These are phyloP conservation scores for Trapa bicornis DNA, from an alignment of 345 rosid species.

Conservation along the genomic window DNA sequence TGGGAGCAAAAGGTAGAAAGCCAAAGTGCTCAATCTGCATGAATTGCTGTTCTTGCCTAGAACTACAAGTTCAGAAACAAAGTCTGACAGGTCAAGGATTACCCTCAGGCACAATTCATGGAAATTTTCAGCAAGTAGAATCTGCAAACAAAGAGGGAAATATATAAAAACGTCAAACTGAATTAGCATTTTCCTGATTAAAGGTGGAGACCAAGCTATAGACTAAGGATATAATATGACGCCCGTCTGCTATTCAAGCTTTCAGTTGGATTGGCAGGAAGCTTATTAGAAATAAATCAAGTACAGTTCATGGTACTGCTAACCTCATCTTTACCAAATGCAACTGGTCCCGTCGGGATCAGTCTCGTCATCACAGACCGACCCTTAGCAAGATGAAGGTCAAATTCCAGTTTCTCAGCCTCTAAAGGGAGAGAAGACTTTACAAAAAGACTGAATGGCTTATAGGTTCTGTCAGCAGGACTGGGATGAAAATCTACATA, in stretches of 20 bases:
- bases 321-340: constrained; percentile 55
- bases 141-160: constrained; percentile 24
- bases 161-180: neutral
- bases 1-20: constrained; percentile 81
- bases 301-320: neutral
- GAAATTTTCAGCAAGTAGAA: constrained; percentile 44
- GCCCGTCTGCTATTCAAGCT: neutral
- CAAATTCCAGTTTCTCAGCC: constrained; percentile 61
- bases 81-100: constrained; percentile 51
- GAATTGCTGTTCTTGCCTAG: constrained; percentile 30
- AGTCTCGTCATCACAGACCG: constrained; percentile 60
- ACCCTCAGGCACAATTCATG: constrained; percentile 74
- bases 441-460: constrained; percentile 63
- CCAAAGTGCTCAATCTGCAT: constrained; percentile 28
- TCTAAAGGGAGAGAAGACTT: constrained; percentile 68
- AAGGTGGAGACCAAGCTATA: constrained; percentile 3
- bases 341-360: constrained; percentile 29
- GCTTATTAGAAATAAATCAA: neutral
- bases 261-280: neutral
- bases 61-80: constrained; percentile 39
- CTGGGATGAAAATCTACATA: constrained; percentile 49
- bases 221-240: neutral
- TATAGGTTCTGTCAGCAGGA: constrained; percentile 68
- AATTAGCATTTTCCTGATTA: constrained; percentile 6
- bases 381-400: constrained; percentile 78